phyloP scores from a whole-genome alignment of 176 grass and related monocot species.

The Alloteropsis semialata region DNA sequence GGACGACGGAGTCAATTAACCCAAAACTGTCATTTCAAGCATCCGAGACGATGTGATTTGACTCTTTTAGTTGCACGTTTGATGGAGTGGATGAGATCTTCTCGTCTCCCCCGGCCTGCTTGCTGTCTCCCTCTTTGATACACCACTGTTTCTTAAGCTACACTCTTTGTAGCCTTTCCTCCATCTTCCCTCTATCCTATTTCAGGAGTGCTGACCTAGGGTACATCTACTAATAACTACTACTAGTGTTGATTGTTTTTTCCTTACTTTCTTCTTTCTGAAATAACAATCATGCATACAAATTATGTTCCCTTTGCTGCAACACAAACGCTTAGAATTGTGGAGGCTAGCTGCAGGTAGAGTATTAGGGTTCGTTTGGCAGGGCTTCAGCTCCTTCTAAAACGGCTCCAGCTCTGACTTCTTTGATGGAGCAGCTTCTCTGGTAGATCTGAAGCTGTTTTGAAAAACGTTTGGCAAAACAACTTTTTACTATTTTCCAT shows the following conservation, averaged over 20 bases:
- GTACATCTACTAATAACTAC: background rate
- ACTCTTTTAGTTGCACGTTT: slow-evolving; percentile 40
- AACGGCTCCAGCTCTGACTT: no score
- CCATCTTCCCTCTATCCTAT: background rate
- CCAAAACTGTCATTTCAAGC: background rate
- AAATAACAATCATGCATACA: no score
- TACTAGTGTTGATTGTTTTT: background rate
- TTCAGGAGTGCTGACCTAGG: background rate
- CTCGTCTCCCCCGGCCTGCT: background rate
- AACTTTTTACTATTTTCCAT: no score
- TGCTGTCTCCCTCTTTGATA: slow-evolving; percentile 1
- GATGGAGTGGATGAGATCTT: slow-evolving; percentile 38
- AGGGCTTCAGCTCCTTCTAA: no score
- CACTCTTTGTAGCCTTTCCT: slow-evolving; percentile 3
- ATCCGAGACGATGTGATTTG: slow-evolving; percentile 35
- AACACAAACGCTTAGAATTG: background rate
- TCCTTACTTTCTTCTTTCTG: background rate
- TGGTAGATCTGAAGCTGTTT: no score
- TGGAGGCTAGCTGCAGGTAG: background rate
- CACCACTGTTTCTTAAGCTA: slow-evolving; percentile 14
- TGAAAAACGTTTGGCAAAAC: no score
- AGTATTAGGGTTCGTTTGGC: no score
- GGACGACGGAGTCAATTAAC: slow-evolving; percentile 1
- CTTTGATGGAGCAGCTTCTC: no score
- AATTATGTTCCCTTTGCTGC: background rate